phyloP scores from a whole-genome alignment of 208 protist species.

The Trypanosoma avium region DNA sequence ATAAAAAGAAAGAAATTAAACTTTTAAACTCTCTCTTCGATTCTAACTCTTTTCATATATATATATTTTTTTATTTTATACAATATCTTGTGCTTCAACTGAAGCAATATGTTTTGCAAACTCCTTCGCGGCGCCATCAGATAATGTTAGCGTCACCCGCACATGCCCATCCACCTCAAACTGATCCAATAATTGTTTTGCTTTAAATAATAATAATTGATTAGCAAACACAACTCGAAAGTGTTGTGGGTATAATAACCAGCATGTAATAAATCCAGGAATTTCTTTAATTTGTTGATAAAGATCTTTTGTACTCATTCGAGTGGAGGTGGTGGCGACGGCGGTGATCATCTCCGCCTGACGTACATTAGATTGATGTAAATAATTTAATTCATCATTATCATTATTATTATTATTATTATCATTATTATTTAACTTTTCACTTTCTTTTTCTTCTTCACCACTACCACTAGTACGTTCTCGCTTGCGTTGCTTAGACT shows the following conservation, averaged over 20 bases:
- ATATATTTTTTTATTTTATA: too few species aligned
- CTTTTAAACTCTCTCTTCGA: too few species aligned
- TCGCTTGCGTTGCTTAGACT: constrained; percentile 24
- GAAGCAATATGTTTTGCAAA: constrained; percentile 44
- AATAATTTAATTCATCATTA: neutral
- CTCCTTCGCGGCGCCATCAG: constrained; percentile 38
- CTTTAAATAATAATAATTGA: constrained; percentile 62
- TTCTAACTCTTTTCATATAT: too few species aligned
- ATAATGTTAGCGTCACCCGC: constrained; percentile 62
- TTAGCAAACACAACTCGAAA: constrained; percentile 76
- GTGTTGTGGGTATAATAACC: constrained; percentile 47
- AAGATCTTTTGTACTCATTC: constrained; percentile 40
- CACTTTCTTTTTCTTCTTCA: neutral
- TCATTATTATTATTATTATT: neutral
- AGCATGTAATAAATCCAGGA: constrained; percentile 71
- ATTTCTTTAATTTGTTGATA: constrained; percentile 49
- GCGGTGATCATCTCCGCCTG: constrained; percentile 75
- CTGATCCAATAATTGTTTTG: constrained; percentile 84
- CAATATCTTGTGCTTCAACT: too few species aligned
- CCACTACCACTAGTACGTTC: neutral
- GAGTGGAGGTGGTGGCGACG: constrained; percentile 42
- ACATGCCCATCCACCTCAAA: constrained; percentile 65
- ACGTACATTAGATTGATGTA: constrained; percentile 33
- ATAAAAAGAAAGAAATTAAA: too few species aligned
- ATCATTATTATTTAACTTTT: constrained; percentile 11